A percentile compares a stretch with the other conserved stretches of the same genome.
Evolutionary conservation across 495 filamentous ascomycete genomes (phyloP).

Genomic region (Lineolata rhizophorae): DNA sequence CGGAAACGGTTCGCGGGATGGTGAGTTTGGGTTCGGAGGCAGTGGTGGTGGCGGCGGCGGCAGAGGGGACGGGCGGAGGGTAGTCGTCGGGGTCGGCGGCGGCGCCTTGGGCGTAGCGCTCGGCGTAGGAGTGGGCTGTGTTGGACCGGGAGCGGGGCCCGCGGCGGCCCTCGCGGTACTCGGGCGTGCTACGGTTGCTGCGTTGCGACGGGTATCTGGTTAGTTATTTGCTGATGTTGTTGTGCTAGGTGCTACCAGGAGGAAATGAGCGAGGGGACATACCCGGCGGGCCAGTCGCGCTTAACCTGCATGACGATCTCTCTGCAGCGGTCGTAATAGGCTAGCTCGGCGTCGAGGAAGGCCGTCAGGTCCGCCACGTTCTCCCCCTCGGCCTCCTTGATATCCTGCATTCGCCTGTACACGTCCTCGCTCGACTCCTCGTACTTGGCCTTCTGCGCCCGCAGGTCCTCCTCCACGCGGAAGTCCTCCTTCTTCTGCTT

Average conservation of each 20-base stretch:
- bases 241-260: too few relatives aligned
- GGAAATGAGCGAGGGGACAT: too few relatives aligned
- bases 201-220: too few relatives aligned
- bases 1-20: constrained; percentile 14
- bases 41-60: too few relatives aligned
- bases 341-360: constrained; percentile 78
- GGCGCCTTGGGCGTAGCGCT: constrained; percentile 37
- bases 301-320: constrained; percentile 48
- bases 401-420: constrained; percentile 81
- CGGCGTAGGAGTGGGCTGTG: constrained; percentile 36
- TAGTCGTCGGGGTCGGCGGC: constrained; percentile 14
- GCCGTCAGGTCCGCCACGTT: constrained; percentile 56
- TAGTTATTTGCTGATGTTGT: too few relatives aligned
- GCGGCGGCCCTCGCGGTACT: not conserved
- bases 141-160: constrained; percentile 30
- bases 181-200: not conserved
- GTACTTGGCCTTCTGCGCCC: constrained; percentile 83
- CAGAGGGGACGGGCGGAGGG: too few relatives aligned
- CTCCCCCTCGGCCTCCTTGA: constrained; percentile 76
- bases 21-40: too few relatives aligned
- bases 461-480: constrained; percentile 78
- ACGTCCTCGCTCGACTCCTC: constrained; percentile 93
- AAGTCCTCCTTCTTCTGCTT: constrained; percentile 89
- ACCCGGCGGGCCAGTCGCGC: constrained; percentile 46
- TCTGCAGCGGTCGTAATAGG: constrained; percentile 75